Percentiles rank a stretch among this genome's conserved stretches.
These are phyloP conservation scores for Phytophthora chlamydospora DNA, from an alignment of 352 stramenopile species.

Conservation along the genomic window DNA sequence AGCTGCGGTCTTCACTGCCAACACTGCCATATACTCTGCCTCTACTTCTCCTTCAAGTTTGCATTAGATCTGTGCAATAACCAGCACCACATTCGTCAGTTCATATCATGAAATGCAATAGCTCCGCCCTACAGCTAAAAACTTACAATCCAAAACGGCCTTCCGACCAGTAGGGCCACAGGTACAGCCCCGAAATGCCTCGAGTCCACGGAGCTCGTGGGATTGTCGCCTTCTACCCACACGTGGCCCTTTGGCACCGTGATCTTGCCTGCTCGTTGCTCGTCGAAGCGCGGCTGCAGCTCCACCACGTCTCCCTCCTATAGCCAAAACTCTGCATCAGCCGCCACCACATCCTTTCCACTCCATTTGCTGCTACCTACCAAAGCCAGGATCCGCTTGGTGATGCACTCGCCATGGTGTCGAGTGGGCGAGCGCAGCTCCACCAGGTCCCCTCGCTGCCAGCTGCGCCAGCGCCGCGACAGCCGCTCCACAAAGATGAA, in stretches of 20 bases:
- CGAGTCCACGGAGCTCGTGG: slow-evolving; percentile 93
- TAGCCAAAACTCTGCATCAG: neutral
- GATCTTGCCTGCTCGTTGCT: slow-evolving; percentile 59
- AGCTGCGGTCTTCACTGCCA: neutral
- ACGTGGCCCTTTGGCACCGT: slow-evolving; percentile 93
- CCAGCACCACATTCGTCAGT: slow-evolving; percentile 17
- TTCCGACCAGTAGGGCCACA: slow-evolving; percentile 82
- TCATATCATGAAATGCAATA: neutral
- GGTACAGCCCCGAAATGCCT: slow-evolving; percentile 94
- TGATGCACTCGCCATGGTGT: slow-evolving; percentile 73
- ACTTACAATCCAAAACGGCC: slow-evolving; percentile 71
- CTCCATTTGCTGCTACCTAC: slow-evolving; percentile 31
- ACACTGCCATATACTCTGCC: neutral
- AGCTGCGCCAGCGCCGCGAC: slow-evolving; percentile 64
- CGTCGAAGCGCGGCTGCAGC: slow-evolving; percentile 75
- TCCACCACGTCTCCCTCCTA: slow-evolving; percentile 85
- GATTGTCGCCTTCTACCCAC: slow-evolving; percentile 98
- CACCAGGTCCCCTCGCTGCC: slow-evolving; percentile 83
- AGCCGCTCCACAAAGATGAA: slow-evolving; percentile 86
- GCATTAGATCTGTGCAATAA: slow-evolving; percentile 26
- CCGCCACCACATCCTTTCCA: neutral
- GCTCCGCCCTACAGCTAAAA: too few relatives aligned
- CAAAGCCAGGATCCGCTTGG: slow-evolving; percentile 88
- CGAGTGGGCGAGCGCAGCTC: slow-evolving; percentile 82
- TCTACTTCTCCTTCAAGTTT: neutral